Base-by-base conservation (phyloP, 768 basidiomycete species). In the Boletus huronensis region DNA sequence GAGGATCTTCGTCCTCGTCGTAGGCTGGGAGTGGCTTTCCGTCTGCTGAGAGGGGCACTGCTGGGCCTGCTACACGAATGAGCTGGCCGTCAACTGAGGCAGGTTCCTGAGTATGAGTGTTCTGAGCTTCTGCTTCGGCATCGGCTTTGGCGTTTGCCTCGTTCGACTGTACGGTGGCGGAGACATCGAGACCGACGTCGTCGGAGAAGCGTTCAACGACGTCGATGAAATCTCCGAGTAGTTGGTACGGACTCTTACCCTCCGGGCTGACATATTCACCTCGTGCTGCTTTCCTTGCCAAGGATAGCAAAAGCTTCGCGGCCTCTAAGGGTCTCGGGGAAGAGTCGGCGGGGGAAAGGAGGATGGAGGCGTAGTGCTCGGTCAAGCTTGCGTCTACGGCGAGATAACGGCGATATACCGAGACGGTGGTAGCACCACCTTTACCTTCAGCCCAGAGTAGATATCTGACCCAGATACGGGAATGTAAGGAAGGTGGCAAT, bases 201-300 rank as follows among this genome's bases (percentile, higher is more conserved):
- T 98, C 97, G 0, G 95, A 82, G 64, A 86, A 88, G 56, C 84
- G 81, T 70, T 98, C 96, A 34, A 91, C 90, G 5, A 97, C 83
- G 34, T 96, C 90, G 41, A 98, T 81, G 79, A 90, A 98, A 58
- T 97, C 92, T 50, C 85, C 85, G 21, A 99, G 82, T 4, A 98
- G 79, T 64, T 98, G 94, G 65, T 97, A 98, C 1, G 96, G 88
- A 55, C 93, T 95, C 74, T 98, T 98, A 46, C 90, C 90, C 68
- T 98, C 94, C 0, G 91, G 85, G 54, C 91, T 93, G 14, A 75
- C 77, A 65, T 97, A 98, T 55, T 86, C 83, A 25, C 93, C 94
- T 38, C 82, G 78, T 0, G 87, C 79, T 3, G 96, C 92, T 65
- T 88, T 88, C 50, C 93, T 81, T 28, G 93, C 91, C 53, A 98